Evolutionary conservation across 2,329 filamentous ascomycete genomes (phyloP), one percentile per base, ranked within the genome.

Genomic region (Hymenoscyphus repandus): DNA sequence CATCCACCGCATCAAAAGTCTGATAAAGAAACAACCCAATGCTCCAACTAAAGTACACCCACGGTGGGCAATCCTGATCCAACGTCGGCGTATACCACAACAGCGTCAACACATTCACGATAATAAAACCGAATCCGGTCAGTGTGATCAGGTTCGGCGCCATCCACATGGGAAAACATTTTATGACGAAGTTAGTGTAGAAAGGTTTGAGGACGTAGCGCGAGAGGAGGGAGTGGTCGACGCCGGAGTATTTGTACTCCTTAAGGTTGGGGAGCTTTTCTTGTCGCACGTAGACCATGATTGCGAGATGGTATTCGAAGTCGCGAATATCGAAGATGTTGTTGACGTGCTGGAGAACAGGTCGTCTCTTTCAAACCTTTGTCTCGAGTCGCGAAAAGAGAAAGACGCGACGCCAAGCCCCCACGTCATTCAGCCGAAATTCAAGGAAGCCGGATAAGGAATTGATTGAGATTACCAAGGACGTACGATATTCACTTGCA

Each of bases 1-100:
- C 93, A 70, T 99, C 93, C 22, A 97, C 90, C 1, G 92, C 93
- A 71, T 99, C 93, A 71, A 99, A 96, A 1, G 92, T 97, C 78
- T 99, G 93, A 71, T 99, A 99, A 46, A 97, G 70, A 68, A 97
- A 96, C 59, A 99, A 72, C 1, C 93, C 93, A 31, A 88, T 70
- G 3, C 91, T 86, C 88, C 91, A 99, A 64, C 83, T 87, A 59
- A 86, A 87, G 74, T 99, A 99, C 13, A 99, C 92, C 93, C 93
- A 99, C 1, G 81, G 68, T 9, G 93, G 93, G 67, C 92, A 97
- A 68, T 99, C 89, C 69, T 89, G 85, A 70, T 97, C 91, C 43
- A 99, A 78, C 0, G 82, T 87, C n/a, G 93, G 93, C 62, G 89
- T 93, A 72, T 96, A 99, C 88, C 90, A 97, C 50, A 99, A 78